Conservation (phyloP, 306 rosid genomes). For the Ammopiptanthus mongolicus region DNA sequence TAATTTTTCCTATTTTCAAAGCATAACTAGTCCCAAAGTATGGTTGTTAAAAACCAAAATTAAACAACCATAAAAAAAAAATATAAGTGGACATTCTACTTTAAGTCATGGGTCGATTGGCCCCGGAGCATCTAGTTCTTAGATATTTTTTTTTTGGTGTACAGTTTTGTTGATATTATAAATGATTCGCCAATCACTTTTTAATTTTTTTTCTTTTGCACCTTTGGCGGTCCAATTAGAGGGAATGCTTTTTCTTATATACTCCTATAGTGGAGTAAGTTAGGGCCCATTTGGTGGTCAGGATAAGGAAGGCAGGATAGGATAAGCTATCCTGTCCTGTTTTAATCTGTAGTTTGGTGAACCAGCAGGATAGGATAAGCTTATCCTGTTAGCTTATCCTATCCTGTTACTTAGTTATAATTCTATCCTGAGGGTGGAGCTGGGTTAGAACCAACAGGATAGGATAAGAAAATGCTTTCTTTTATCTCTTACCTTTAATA, state of each 20-base stretch:
- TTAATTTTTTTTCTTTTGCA: not conserved
- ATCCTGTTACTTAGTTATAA: too few species aligned
- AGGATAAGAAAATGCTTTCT: too few species aligned
- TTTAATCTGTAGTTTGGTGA: too few species aligned
- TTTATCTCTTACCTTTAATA: too few species aligned
- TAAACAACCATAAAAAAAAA: not conserved
- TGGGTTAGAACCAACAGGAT: too few species aligned
- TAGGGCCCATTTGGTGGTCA: too few species aligned
- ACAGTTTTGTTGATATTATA: not conserved
- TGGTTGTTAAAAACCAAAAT: not conserved
- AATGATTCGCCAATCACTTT: not conserved
- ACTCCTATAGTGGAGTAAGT: too few species aligned
- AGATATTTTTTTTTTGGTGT: not conserved
- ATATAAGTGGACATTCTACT: not conserved
- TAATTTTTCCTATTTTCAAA: not conserved
- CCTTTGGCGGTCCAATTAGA: not conserved
- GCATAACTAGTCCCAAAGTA: not conserved
- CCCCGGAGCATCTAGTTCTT: not conserved
- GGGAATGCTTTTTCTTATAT: not conserved
- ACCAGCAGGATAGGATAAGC: too few species aligned
- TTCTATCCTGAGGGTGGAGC: too few species aligned
- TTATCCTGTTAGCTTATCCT: too few species aligned
- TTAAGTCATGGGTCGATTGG: not conserved
- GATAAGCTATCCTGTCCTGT: too few species aligned
- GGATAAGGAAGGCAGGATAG: too few species aligned